A percentile compares a stretch with the other conserved stretches of the same genome.
Conservation (phyloP, 345 rosid species). For the Pistacia atlantica region DNA sequence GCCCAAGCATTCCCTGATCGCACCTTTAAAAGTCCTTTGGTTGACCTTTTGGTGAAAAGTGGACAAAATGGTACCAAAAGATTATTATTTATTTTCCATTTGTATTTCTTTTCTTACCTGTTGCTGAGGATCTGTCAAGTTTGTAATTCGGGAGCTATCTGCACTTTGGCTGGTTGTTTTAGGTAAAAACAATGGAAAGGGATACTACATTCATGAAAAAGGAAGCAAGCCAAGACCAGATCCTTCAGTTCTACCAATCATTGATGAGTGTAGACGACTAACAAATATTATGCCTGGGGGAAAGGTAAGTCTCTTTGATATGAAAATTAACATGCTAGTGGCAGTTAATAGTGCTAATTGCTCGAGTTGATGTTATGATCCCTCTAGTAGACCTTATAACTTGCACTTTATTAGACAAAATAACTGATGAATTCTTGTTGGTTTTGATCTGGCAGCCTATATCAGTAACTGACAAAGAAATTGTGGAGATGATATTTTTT, state of each 20-base stretch:
- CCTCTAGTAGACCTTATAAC: background rate
- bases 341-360: background rate
- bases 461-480: conserved; percentile 72
- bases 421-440: conserved; percentile 18
- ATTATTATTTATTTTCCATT: background rate
- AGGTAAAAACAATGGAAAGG: conserved; percentile 92
- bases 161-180: conserved; percentile 18
- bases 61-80: conserved; percentile 76
- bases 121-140: background rate
- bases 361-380: background rate
- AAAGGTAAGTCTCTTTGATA: conserved; percentile 54
- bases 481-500: conserved; percentile 87
- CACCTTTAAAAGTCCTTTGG: conserved; percentile 60
- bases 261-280: conserved; percentile 70
- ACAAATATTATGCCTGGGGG: conserved; percentile 87
- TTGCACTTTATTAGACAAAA: background rate
- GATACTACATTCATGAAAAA: conserved; percentile 79
- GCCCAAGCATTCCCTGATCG: conserved; percentile 64
- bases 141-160: conserved; percentile 2
- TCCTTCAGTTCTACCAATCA: conserved; percentile 62
- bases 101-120: conserved; percentile 1
- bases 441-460: conserved; percentile 58
- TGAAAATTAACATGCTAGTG: conserved; percentile 13
- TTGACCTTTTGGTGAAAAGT: conserved; percentile 65
- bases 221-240: conserved; percentile 90